Evolutionary conservation across 73 alveolate genomes (phyloP).

Genomic region (Diophrys sp.): DNA sequence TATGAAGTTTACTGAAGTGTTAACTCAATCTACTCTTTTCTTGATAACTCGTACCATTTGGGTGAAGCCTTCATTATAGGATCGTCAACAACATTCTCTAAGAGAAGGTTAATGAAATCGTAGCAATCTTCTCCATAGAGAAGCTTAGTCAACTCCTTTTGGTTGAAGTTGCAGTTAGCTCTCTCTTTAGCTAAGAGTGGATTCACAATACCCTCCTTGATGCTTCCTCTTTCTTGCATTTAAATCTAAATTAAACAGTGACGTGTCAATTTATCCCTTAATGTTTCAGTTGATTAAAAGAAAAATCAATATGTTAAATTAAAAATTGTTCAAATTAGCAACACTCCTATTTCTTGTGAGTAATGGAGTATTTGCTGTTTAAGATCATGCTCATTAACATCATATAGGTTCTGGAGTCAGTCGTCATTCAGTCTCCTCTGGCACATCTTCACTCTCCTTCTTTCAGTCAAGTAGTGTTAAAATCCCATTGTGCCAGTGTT

Average conservation of each 20-base stretch:
- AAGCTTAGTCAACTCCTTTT: conserved; percentile 20
- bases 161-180: conserved; percentile 26
- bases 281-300: too few species aligned
- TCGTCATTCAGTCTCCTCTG: too few species aligned
- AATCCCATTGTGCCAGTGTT: too few species aligned
- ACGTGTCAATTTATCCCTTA: neutral
- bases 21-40: conserved; percentile 45
- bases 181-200: conserved; percentile 37
- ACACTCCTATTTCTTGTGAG: too few species aligned
- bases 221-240: conserved; percentile 27
- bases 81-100: conserved; percentile 15
- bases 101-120: neutral
- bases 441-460: too few species aligned
- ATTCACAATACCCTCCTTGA: conserved; percentile 40
- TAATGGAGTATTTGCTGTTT: too few species aligned
- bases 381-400: too few species aligned
- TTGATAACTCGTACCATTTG: conserved; percentile 42
- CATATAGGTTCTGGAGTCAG: too few species aligned
- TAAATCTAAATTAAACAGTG: neutral
- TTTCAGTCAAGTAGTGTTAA: too few species aligned
- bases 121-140: conserved; percentile 20
- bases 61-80: conserved; percentile 19
- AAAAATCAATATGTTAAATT: too few species aligned
- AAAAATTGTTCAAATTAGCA: too few species aligned
- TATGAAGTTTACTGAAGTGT: conserved; percentile 20